Evolutionary conservation across 73 alveolate species (phyloP).

Genomic region (Paramecium caudatum): DNA sequence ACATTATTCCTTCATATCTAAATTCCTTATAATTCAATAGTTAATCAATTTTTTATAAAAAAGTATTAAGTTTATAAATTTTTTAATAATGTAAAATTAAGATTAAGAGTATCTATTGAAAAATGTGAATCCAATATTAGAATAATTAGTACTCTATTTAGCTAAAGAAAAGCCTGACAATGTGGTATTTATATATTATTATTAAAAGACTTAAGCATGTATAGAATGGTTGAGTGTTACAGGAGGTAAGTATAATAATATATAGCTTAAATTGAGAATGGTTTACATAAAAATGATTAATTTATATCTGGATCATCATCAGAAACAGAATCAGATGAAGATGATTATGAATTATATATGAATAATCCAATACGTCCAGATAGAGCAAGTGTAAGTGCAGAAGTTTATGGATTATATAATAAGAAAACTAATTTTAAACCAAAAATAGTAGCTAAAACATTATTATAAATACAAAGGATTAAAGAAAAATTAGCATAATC

Average conservation of each 20-base stretch:
- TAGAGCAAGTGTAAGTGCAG: conserved; percentile 85
- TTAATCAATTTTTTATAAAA: too few species aligned
- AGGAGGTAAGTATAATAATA: conserved; percentile 20
- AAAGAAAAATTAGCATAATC: conserved; percentile 80
- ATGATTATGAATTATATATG: conserved; percentile 64
- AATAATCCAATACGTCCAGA: conserved; percentile 67
- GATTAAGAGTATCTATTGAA: conserved; percentile 10
- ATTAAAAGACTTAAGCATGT: conserved; percentile 35
- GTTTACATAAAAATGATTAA: neutral
- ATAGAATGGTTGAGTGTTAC: conserved; percentile 47
- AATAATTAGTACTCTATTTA: conserved; percentile 16
- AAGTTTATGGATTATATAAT: conserved; percentile 84
- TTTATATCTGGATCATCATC: neutral
- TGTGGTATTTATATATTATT: conserved; percentile 15
- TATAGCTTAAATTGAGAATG: conserved; percentile 34
- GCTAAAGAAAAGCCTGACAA: conserved; percentile 48
- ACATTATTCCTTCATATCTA: too few species aligned
- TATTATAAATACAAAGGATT: conserved; percentile 79
- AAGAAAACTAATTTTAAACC: conserved; percentile 83
- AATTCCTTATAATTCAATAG: too few species aligned
- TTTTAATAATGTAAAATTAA: conserved; percentile 47
- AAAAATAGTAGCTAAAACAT: conserved; percentile 80
- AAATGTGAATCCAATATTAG: conserved; percentile 38
- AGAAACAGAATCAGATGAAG: conserved; percentile 67
- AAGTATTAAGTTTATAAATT: too few species aligned